These are phyloP conservation scores for Macrophomina pseudophaseolina DNA, from an alignment of 2,329 filamentous ascomycete species.

Conservation along the genomic window DNA sequence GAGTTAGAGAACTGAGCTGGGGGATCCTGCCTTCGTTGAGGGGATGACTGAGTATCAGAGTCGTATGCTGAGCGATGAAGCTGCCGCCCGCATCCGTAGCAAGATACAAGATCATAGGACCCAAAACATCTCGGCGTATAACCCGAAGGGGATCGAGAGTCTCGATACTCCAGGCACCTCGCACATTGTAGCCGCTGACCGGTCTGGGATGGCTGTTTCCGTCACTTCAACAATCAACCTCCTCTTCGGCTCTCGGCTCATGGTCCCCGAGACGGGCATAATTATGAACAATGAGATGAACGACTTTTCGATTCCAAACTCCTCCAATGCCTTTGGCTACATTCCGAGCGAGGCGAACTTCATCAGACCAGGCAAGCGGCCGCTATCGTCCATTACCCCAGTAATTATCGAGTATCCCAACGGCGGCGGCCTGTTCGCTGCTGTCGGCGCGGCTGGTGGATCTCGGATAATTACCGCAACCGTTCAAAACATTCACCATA, in stretches of 20 bases:
- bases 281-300: slow-evolving; percentile 67
- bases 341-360: slow-evolving; percentile 80
- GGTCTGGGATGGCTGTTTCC: slow-evolving; percentile 74
- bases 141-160: slow-evolving; percentile 69
- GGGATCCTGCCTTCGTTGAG: slow-evolving; percentile 77
- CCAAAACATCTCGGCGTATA: slow-evolving; percentile 74
- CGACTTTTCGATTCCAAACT: slow-evolving; percentile 84
- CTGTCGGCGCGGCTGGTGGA: slow-evolving; percentile 78
- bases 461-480: slow-evolving; percentile 83
- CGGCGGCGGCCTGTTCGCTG: slow-evolving; percentile 68
- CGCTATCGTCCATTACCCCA: slow-evolving; percentile 81
- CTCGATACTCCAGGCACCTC: slow-evolving; percentile 75
- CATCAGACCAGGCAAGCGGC: slow-evolving; percentile 79
- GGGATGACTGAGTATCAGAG: slow-evolving; percentile 68
- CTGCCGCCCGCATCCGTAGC: slow-evolving; percentile 63
- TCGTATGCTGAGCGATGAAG: slow-evolving; percentile 66
- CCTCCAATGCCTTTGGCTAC: slow-evolving; percentile 83
- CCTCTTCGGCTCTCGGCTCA: slow-evolving; percentile 78
- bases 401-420: slow-evolving; percentile 73
- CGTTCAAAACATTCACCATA: slow-evolving; percentile 73
- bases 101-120: slow-evolving; percentile 76
- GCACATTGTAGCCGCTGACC: slow-evolving; percentile 74
- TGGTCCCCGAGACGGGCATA: slow-evolving; percentile 84
- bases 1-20: slow-evolving; percentile 68
- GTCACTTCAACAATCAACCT: slow-evolving; percentile 89